A percentile compares a stretch with the other conserved stretches of the same genome.
phyloP scores from a whole-genome alignment of 176 grass and related monocot genomes.

The Oryza brachyantha region DNA sequence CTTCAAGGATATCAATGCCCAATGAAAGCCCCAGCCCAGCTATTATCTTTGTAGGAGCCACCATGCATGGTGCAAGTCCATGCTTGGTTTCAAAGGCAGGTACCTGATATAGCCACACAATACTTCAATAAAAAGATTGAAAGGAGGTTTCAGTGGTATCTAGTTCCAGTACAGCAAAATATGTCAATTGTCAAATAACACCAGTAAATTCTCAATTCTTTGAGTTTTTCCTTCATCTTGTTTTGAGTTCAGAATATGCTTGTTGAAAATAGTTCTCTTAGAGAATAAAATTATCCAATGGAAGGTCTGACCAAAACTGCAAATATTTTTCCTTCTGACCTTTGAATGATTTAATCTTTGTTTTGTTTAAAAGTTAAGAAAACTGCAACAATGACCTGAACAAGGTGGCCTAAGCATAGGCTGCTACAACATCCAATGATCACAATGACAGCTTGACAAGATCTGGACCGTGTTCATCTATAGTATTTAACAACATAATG shows the following conservation, averaged over 20 bases:
- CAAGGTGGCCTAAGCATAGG: background rate
- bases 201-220: background rate
- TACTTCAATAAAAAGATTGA: background rate
- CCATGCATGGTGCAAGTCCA: constrained; percentile 72
- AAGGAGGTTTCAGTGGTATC: background rate
- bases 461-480: background rate
- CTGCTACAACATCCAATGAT: background rate
- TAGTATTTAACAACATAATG: background rate
- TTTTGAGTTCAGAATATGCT: background rate
- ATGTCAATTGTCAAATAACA: background rate
- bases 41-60: constrained; percentile 97
- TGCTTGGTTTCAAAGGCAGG: constrained; percentile 72
- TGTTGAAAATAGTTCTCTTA: background rate
- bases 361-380: background rate
- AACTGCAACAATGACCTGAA: background rate
- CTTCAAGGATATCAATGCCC: constrained; percentile 96
- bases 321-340: background rate
- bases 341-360: background rate
- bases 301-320: constrained; percentile 19
- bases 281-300: background rate
- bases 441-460: background rate
- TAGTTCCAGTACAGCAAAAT: background rate
- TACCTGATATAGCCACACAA: constrained; percentile 55
- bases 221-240: background rate
- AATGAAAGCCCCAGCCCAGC: constrained; percentile 82